Evolutionary conservation across 2,329 filamentous ascomycete species (phyloP), one percentile per base, ranked within the genome.

Genomic region (Fusarium sp.): DNA sequence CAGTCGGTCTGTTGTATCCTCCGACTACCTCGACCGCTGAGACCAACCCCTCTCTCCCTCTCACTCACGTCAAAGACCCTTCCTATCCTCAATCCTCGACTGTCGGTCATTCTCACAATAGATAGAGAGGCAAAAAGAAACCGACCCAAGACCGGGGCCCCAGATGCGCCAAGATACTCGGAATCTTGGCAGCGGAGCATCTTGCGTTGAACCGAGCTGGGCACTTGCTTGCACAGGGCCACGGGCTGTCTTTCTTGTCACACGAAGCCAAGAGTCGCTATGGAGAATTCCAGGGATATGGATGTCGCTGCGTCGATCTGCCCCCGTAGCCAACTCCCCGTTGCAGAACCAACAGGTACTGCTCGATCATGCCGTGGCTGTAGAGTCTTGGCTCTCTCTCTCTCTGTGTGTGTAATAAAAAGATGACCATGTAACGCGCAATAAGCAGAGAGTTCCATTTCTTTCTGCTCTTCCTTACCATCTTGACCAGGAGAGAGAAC

Each of bases 161-260:
- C 49, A 47, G 8, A 61, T 15, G 11, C 49, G 64, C 64, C 64
- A 67, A 66, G 64, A 53, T 47, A 46, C 61, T 49, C 15, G 57
- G 54, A 4, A 48, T n/a, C 64, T 66, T 66, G 64, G 64, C 64
- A 65, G 57, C 53, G 57, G 57, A 65, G 61, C 37, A 41, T 13
- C 13, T 8, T 8, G 8, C 4, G 23, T 25, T 25, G 23, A 25
- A 25, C 23, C 23, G 23, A 25, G 23, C 23, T 25, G 23, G 23
- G 23, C 23, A 6, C 23, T 14, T 14, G 31, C 13, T 33, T 14
- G 14, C 31, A 7, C 46, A 37, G 36, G 14, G n/a, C n/a, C n/a
- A n/a, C n/a, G n/a, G n/a, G n/a, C n/a, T 35, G 25, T 60, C 44
- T 52, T 47, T 52, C 61, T 54, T 35, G 45, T 54, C 45, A 48